Base-by-base conservation (phyloP, 2,329 filamentous ascomycete genomes). In the Aspergillus hortae region DNA sequence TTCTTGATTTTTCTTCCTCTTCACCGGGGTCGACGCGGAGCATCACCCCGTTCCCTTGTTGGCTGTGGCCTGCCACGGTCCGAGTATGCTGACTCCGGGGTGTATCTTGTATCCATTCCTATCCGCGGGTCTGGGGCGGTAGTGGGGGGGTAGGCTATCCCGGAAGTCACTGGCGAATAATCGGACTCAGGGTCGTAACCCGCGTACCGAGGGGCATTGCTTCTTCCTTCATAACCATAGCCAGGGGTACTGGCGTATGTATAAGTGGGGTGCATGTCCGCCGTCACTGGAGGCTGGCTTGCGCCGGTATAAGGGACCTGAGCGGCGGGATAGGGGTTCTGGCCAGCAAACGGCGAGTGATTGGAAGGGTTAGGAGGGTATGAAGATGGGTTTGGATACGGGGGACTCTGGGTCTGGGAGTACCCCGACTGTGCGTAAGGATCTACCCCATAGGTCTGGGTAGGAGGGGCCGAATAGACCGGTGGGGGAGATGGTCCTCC, bases 21-120 rank as follows among this genome's bases (percentile, higher is more conserved):
- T 60, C 67, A 72, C 60, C 70, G 70, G 51, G 67, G 60, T 50
- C 69, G 66, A 50, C 71, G 71, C n/a, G 66, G 68, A 54, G 61
- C 56, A 55, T 72, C 65, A 50, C 35, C 35, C 35, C 63, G 60
- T 46, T 71, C 69, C 61, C 72, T 67, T 56, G 71, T 60, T 59
- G 67, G 64, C 53, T 71, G 71, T 60, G 69, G 67, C 60, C 71
- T 69, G 65, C 61, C 70, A 57, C 67, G 68, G 57, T 72, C 70
- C 56, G 56, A 53, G 52, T 67, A 69, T 44, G 45, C 42, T 35
- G 65, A 66, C 54, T 74, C 72, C 58, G 70, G 67, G 52, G 71
- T 70, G 59, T 73, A 74, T 68, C 72, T 73, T 51, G 69, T 62
- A 51, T 74, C 72, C 65, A 73, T 70, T 65, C 61, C 66, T 66